These are phyloP conservation scores for Backusella sp. DNA, from an alignment of 192 early-diverging fungal species.

Conservation along the genomic window DNA sequence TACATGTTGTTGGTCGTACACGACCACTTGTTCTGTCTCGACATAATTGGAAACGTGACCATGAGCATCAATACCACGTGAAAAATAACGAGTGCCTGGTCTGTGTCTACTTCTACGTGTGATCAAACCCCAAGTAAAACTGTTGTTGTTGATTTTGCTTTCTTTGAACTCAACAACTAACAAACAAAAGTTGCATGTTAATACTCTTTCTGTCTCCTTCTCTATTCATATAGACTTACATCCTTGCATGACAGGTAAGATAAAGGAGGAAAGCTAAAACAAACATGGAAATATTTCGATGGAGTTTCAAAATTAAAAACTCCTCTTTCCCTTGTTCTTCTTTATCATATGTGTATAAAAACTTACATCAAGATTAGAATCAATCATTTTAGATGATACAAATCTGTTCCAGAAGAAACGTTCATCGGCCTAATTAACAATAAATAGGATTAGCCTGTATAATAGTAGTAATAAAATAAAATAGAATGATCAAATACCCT, in stretches of 20 bases:
- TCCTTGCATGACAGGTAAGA: conserved; percentile 89
- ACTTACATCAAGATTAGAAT: conserved; percentile 38
- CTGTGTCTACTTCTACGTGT: conserved; percentile 81
- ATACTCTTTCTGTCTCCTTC: background rate
- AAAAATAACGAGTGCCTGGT: conserved; percentile 89
- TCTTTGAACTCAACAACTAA: conserved; percentile 62
- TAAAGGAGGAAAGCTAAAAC: conserved; percentile 68
- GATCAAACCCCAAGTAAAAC: conserved; percentile 79
- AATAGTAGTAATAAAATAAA: background rate
- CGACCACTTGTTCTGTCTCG: conserved; percentile 94
- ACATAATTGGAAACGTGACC: conserved; percentile 97
- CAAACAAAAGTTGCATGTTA: background rate
- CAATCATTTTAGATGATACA: conserved; percentile 67
- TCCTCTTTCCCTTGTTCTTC: background rate
- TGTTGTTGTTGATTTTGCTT: conserved; percentile 62
- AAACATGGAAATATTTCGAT: background rate
- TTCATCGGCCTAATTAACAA: conserved; percentile 69
- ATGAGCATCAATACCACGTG: conserved; percentile 86
- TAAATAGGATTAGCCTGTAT: background rate
- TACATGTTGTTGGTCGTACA: conserved; percentile 53
- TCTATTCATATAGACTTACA: conserved; percentile 51
- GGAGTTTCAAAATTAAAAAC: background rate
- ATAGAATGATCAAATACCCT: conserved; percentile 42
- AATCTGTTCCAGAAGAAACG: conserved; percentile 94
- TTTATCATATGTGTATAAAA: background rate